Percentiles rank a stretch among this genome's conserved stretches.
phyloP scores from a whole-genome alignment of 2,329 filamentous ascomycete genomes.

The Colletotrichum euphorbiae region DNA sequence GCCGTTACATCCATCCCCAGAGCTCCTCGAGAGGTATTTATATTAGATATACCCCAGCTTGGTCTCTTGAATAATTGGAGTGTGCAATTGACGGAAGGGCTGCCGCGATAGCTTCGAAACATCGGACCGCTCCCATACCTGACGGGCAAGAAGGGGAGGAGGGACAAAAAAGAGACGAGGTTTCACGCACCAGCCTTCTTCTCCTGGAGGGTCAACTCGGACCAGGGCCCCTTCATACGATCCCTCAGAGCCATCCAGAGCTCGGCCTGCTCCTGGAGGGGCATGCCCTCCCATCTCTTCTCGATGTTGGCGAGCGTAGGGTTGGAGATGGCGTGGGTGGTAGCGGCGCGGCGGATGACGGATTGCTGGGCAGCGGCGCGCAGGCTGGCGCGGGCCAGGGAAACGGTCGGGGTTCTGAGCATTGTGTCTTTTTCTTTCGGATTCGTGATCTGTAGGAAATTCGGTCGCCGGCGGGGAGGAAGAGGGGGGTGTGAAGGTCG shows the following conservation, averaged over 20 bases:
- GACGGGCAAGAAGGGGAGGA: too few species aligned
- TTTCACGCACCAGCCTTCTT: conserved; percentile 95
- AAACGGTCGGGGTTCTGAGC: conserved; percentile 66
- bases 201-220: conserved; percentile 93
- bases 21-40: background rate
- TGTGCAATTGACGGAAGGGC: background rate
- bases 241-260: conserved; percentile 98
- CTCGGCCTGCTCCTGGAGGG: conserved; percentile 98
- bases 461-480: conserved; percentile 40
- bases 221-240: conserved; percentile 98
- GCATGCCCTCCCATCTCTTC: conserved; percentile 99
- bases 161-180: conserved; percentile 14
- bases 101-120: background rate
- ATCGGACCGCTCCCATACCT: conserved; percentile 15
- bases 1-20: conserved; percentile 21
- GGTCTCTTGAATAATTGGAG: conserved; percentile 5
- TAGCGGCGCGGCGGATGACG: conserved; percentile 65
- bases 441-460: conserved; percentile 25
- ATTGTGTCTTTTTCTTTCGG: conserved; percentile 51
- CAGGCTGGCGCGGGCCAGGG: conserved; percentile 63
- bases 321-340: conserved; percentile 95
- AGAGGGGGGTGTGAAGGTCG: background rate
- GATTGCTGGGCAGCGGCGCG: conserved; percentile 51
- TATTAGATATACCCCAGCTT: background rate
- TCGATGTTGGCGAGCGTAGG: conserved; percentile 98